phyloP scores from a whole-genome alignment of 352 stramenopile species.

The Phytophthora constricta region DNA sequence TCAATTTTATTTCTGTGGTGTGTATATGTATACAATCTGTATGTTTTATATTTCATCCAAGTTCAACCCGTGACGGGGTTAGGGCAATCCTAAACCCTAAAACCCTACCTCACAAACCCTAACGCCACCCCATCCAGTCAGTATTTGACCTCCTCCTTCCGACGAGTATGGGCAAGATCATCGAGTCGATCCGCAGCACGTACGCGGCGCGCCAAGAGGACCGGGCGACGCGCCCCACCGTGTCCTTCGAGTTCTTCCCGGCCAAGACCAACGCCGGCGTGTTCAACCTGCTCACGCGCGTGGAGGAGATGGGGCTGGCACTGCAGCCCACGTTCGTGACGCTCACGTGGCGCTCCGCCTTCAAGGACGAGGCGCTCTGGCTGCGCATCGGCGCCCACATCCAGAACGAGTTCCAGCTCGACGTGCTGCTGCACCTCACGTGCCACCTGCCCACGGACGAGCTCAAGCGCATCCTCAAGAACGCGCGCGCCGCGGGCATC shows the following conservation, averaged over 20 bases:
- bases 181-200: conserved; percentile 70
- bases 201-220: conserved; percentile 51
- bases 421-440: conserved; percentile 84
- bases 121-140: neutral
- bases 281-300: conserved; percentile 84
- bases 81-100: too few species aligned
- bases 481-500: conserved; percentile 89
- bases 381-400: conserved; percentile 90
- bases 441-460: conserved; percentile 76
- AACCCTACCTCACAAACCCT: too few species aligned
- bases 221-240: conserved; percentile 50
- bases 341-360: conserved; percentile 90
- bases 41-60: too few species aligned
- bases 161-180: conserved; percentile 79
- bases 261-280: conserved; percentile 87
- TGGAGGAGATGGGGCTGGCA: conserved; percentile 88
- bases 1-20: too few species aligned
- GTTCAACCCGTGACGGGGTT: too few species aligned
- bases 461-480: conserved; percentile 69
- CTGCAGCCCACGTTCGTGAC: conserved; percentile 89
- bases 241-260: conserved; percentile 90
- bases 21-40: too few species aligned
- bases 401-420: conserved; percentile 87
- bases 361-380: conserved; percentile 91
- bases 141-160: neutral